Evolutionary conservation across 2,329 filamentous ascomycete species (phyloP).

Genomic region (Hypoxylon sp.): DNA sequence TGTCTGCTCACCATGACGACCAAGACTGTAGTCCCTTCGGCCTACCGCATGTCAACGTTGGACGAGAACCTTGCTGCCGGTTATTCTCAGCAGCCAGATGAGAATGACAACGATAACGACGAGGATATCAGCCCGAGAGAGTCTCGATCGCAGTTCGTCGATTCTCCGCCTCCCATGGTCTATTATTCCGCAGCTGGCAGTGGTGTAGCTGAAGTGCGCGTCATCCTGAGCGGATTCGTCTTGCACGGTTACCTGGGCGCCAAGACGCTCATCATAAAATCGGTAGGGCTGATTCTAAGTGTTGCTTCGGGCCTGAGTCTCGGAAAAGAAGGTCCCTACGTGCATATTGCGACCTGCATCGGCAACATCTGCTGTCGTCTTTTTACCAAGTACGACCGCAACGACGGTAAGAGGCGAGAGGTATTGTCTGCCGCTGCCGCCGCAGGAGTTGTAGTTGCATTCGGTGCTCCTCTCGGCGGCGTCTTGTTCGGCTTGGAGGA

Average conservation of each 20-base stretch:
- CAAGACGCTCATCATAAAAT: conserved; percentile 86
- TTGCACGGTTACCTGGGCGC: conserved; percentile 93
- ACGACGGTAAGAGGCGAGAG: conserved; percentile 93
- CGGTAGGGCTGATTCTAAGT: conserved; percentile 81
- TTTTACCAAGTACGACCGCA: conserved; percentile 92
- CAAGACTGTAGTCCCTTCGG: conserved; percentile 92
- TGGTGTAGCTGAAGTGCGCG: conserved; percentile 95
- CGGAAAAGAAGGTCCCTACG: conserved; percentile 93
- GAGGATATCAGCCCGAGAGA: conserved; percentile 54
- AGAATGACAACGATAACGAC: conserved; percentile 52
- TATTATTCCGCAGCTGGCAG: conserved; percentile 97
- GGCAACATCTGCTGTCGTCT: conserved; percentile 94
- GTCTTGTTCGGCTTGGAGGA: conserved; percentile 95
- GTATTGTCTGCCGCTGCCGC: conserved; percentile 92
- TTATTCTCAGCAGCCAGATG: conserved; percentile 49
- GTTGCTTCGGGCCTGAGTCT: conserved; percentile 92
- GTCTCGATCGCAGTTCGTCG: conserved; percentile 26
- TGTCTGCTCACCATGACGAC: conserved; percentile 86
- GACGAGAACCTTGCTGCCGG: conserved; percentile 91
- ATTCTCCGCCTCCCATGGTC: conserved; percentile 72
- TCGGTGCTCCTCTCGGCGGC: conserved; percentile 86
- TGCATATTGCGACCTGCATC: conserved; percentile 95
- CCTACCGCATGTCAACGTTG: conserved; percentile 83
- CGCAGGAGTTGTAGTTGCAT: conserved; percentile 91
- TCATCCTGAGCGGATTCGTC: conserved; percentile 97